Evolutionary conservation across 2,329 filamentous ascomycete species (phyloP).

Genomic region (Aspergillus sp.): DNA sequence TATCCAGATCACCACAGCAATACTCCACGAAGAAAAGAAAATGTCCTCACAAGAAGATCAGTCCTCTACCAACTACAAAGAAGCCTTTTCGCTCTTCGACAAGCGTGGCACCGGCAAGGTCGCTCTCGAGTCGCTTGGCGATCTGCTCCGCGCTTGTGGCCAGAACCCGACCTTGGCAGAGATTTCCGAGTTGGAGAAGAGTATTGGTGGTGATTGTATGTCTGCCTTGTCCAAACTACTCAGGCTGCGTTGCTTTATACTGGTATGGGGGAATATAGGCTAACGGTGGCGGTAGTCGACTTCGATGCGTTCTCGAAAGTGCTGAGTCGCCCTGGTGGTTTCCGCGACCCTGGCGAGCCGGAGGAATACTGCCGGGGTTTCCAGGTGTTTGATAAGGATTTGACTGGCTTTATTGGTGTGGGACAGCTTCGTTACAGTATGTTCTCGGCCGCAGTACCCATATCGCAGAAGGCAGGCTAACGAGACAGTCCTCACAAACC

Average conservation of each 20-base stretch:
- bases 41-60: constrained; percentile 37
- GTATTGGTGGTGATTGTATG: constrained; percentile 84
- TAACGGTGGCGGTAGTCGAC: constrained; percentile 59
- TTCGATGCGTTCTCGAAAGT: constrained; percentile 96
- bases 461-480: too few relatives aligned
- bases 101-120: constrained; percentile 97
- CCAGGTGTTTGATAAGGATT: constrained; percentile 98
- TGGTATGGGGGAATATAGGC: too few relatives aligned
- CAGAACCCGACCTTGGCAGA: constrained; percentile 95
- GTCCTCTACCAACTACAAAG: constrained; percentile 97
- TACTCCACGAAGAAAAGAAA: constrained; percentile 8
- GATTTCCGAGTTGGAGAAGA: constrained; percentile 87
- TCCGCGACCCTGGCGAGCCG: constrained; percentile 95
- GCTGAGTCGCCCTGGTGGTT: constrained; percentile 93
- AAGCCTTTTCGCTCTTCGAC: constrained; percentile 99
- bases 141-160: constrained; percentile 90
- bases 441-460: too few relatives aligned
- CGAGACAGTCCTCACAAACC: constrained; percentile 70
- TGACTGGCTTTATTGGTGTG: constrained; percentile 95
- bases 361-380: constrained; percentile 98
- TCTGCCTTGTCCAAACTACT: constrained; percentile 18
- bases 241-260: not conserved
- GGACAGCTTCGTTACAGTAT: constrained; percentile 86
- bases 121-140: constrained; percentile 75
- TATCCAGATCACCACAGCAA: not conserved